These are phyloP conservation scores for Sclerotinia trifoliorum DNA, from an alignment of 2,329 filamentous ascomycete species.

Conservation along the genomic window DNA sequence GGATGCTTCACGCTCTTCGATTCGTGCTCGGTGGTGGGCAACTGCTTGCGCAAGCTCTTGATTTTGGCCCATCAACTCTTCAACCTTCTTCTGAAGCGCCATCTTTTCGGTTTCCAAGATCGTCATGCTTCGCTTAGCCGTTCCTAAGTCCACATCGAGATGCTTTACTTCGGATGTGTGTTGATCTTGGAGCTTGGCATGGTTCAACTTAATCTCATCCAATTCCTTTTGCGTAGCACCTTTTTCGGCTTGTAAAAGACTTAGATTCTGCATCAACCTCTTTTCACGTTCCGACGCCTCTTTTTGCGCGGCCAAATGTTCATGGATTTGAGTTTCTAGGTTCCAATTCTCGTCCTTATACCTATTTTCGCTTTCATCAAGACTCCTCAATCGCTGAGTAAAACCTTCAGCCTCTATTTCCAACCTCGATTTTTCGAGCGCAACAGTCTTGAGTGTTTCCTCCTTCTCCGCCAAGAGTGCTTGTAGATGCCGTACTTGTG, in stretches of 20 bases:
- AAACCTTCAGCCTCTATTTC: constrained; percentile 81
- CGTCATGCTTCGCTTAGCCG: constrained; percentile 75
- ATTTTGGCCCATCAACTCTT: constrained; percentile 85
- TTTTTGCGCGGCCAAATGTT: constrained; percentile 69
- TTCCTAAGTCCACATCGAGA: constrained; percentile 84
- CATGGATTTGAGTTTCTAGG: constrained; percentile 87
- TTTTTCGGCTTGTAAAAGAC: constrained; percentile 71
- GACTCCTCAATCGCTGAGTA: constrained; percentile 72
- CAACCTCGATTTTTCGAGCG: constrained; percentile 72
- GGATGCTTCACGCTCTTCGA: constrained; percentile 62
- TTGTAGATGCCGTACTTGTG: constrained; percentile 91
- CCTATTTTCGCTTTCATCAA: constrained; percentile 91
- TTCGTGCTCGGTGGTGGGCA: constrained; percentile 67
- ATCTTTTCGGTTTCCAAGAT: constrained; percentile 75
- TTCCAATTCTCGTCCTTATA: constrained; percentile 99
- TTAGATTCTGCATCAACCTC: constrained; percentile 72
- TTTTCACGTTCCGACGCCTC: constrained; percentile 81
- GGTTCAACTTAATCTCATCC: constrained; percentile 80
- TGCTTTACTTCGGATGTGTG: constrained; percentile 74
- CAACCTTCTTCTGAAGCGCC: constrained; percentile 79
- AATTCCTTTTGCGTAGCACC: constrained; percentile 76
- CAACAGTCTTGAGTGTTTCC: constrained; percentile 73
- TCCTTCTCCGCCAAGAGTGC: constrained; percentile 82
- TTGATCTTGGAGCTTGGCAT: constrained; percentile 79
- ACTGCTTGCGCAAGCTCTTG: constrained; percentile 85